These are phyloP conservation scores for Euphorbia tirucalli DNA, from an alignment of 345 rosid species.

Conservation along the genomic window DNA sequence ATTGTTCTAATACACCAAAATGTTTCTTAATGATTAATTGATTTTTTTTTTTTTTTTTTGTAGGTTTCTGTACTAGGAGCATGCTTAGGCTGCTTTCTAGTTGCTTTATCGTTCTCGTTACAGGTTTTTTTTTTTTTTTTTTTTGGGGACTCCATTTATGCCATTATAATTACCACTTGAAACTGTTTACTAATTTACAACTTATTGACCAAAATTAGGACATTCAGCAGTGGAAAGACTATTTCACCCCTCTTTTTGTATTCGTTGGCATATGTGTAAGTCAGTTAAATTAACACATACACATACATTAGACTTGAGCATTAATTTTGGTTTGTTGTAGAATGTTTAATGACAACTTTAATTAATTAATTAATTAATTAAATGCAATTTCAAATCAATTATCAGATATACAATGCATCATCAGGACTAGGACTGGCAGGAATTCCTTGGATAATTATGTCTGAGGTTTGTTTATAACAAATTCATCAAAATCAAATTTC, in stretches of 20 bases:
- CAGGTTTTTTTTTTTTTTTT: conserved; percentile 29
- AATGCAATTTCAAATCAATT: not conserved
- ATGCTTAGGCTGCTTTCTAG: conserved; percentile 65
- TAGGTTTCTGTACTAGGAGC: conserved; percentile 77
- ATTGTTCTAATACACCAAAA: no score
- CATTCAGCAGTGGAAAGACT: conserved; percentile 33
- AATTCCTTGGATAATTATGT: conserved; percentile 65
- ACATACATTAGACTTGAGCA: no score
- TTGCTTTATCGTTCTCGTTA: conserved; percentile 47
- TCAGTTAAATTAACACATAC: not conserved
- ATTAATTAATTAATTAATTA: not conserved
- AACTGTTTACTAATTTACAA: conserved; percentile 4
- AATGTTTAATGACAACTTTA: no score
- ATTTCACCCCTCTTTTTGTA: conserved; percentile 40
- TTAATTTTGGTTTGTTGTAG: no score
- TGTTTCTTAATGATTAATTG: no score
- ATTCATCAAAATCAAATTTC: not conserved
- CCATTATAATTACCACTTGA: no score
- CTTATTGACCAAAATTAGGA: conserved; percentile 29
- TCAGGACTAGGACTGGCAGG: conserved; percentile 59
- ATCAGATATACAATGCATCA: conserved; percentile 42
- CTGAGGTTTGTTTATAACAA: conserved; percentile 42
- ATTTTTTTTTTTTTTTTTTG: not conserved
- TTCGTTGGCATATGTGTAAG: conserved; percentile 47
- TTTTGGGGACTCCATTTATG: no score